phyloP scores from a whole-genome alignment of 805 yeast genomes.

The Wickerhamiella parazyma region DNA sequence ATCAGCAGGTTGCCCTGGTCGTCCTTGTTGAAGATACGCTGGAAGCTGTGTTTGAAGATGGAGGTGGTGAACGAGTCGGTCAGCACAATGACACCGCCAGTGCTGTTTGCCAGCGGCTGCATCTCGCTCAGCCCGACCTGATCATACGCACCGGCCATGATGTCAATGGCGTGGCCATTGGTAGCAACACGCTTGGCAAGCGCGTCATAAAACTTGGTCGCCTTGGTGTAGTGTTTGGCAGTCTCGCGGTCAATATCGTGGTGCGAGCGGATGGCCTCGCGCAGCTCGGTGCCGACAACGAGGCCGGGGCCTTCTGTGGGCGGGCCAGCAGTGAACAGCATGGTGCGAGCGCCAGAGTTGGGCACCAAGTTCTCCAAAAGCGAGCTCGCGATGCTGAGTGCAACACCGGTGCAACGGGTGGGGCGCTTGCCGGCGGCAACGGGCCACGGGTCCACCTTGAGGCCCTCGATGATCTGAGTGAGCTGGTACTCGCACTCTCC shows the following conservation, averaged over 20 bases:
- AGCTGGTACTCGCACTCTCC: slow-evolving; percentile 73
- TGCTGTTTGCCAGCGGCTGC: slow-evolving; percentile 69
- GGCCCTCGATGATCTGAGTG: slow-evolving; percentile 61
- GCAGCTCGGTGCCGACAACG: slow-evolving; percentile 79
- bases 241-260: slow-evolving; percentile 86
- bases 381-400: slow-evolving; percentile 70
- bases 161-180: slow-evolving; percentile 71
- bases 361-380: slow-evolving; percentile 71
- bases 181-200: slow-evolving; percentile 58
- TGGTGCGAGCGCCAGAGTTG: slow-evolving; percentile 76
- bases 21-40: slow-evolving; percentile 77
- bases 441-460: slow-evolving; percentile 79
- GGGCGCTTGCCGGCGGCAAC: slow-evolving; percentile 68
- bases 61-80: slow-evolving; percentile 92
- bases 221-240: slow-evolving; percentile 78
- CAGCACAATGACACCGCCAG: slow-evolving; percentile 81
- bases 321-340: slow-evolving; percentile 88
- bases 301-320: slow-evolving; percentile 91
- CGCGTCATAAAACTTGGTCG: slow-evolving; percentile 65
- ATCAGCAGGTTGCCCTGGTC: slow-evolving; percentile 71
- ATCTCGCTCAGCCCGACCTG: slow-evolving; percentile 92
- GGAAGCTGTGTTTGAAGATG: slow-evolving; percentile 82
- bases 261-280: slow-evolving; percentile 95
- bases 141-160: slow-evolving; percentile 91
- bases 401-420: slow-evolving; percentile 84